Evolutionary conservation across 1,284 basidiomycete genomes (phyloP), one percentile per base, ranked within the genome.

Genomic region (Papiliotrema nemorosa): DNA sequence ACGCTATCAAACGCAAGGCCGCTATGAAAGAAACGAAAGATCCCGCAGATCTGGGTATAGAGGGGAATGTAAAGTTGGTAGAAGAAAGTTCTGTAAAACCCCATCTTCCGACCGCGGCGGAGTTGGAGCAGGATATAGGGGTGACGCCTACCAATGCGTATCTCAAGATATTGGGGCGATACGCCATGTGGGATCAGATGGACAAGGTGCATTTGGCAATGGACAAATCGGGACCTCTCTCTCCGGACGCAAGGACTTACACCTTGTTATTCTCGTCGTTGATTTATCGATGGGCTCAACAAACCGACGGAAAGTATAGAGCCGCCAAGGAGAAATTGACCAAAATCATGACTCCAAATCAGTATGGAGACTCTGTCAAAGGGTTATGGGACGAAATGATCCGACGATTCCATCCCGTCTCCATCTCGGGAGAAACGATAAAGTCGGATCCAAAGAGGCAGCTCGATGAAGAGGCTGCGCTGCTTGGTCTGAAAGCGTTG

Each of bases 81-180:
- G n/a, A 31, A 33, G 26, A 18, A 6, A 7, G 20, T 12, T 10
- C 9, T 16, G 41, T 13, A 18, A 13, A 12, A 24, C 29, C 7
- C n/a, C n/a, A n/a, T n/a, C 9, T 31, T 31, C 16, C 14, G 9
- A 29, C 26, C 13, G 25, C 18, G 16, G 27, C 25, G 42, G 27
- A 20, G 16, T 21, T 34, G 33, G 49, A 22, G 22, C 59, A 69
- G 25, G n/a, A n/a, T n/a, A 51, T 67, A 35, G 61, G 57, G 41
- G 27, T 62, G 5, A 41, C 54, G 9, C 66, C 70, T 13, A 67
- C 63, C 6, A 74, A 74, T 49, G 64, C 72, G 9, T 75, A 75
- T 54, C 63, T 76, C 48, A 66, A 68, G 44, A 71, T 67, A 43
- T 58, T 74, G 27, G 56, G 60, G 2, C 57, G 65, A 21, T 64